Base-by-base conservation (phyloP, 495 filamentous ascomycete species). In the Platismatia glauca region DNA sequence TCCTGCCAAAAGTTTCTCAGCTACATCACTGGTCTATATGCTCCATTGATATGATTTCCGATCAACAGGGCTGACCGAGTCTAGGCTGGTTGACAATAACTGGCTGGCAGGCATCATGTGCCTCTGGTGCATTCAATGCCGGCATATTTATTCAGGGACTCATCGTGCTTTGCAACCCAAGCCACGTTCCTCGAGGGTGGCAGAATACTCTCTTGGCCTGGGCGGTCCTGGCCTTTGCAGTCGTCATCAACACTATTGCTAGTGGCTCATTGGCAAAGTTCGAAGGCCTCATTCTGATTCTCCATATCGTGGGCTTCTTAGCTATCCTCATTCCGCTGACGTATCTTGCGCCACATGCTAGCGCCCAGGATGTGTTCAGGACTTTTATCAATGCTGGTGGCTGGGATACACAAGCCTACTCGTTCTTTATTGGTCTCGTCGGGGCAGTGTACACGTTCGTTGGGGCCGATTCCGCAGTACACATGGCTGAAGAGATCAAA, bases 231-330 rank as follows among this genome's bases (percentile, higher is more conserved):
- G 31, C 68, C 0, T 69, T 81, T 27, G 71, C 74, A 0, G 60
- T 80, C 0, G 67, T 67, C 1, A 67, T 78, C 67, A 82, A 81
- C 65, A 69, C 71, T 0, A 48, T 77, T 15, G 67, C 71, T 4
- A 72, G 76, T 37, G 72, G 64, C 5, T 22, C 71, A 2, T 69
- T 81, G 12, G 73, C 78, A 12, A 67, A 68, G 27, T 69, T 79
- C 38, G 79, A 83, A 59, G 71, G 70, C 7, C 56, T 75, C 1
- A 71, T 81, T 1, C 65, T 82, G 6, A 68, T 81, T 31, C 61
- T 82, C 22, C 79, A 83, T 39, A 64, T 83, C 1, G 61, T 77
- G 3, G 80, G 77, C 0, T 81, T 81, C 65, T 77, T 83, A 44
- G 80, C 72, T 16, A 75, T 83, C 29, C 60, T 83, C 0, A 74